Evolutionary conservation across 768 basidiomycete species (phyloP), one percentile per base, ranked within the genome.

Genomic region (Rhodosporidiobolus odoratus): DNA sequence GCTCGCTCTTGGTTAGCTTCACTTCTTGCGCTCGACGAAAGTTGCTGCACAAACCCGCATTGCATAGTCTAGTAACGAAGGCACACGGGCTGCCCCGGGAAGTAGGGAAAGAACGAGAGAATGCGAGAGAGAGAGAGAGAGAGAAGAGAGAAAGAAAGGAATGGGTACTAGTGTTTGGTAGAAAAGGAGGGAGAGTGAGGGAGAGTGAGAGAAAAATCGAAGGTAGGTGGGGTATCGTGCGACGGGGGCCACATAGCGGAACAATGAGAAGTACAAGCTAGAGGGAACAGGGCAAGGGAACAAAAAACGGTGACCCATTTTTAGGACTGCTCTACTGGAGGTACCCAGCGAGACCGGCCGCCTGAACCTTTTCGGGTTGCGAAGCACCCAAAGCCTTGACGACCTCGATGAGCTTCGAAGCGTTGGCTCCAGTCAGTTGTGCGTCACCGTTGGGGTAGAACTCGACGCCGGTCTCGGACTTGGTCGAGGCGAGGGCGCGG

Each of bases 391-490:
- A 82, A 65, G 85, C 84, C 34, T 82, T 82, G 69, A 97, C 81
- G 43, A 97, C 83, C 53, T 85, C 82, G 71, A 92, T 86, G 75
- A 99, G 81, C 78, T 91, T 86, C 32, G 82, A 85, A 58, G 89
- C 85, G 63, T 88, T 86, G 75, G 92, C 90, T 54, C 89, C 88
- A 16, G 87, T 87, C 72, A 96, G 81, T 81, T 93, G 89, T 72
- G 92, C 91, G 10, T 80, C 83, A 60, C 76, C 86, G 30, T 53
- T 54, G 15, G 74, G 74, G 74, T 69, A 72, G 65, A 60, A 71
- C 43, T 35, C 25, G 19, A 27, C 15, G 54, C 56, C 54, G 8
- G 48, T 25, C 16, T 61, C 56, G 34, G 35, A 63, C 58, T 41
- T 50, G 30, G 73, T 65, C 30, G 91, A 90, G 76, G 92, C 88